phyloP scores from a whole-genome alignment of 345 rosid species.

The Odontarrhena argentea region DNA sequence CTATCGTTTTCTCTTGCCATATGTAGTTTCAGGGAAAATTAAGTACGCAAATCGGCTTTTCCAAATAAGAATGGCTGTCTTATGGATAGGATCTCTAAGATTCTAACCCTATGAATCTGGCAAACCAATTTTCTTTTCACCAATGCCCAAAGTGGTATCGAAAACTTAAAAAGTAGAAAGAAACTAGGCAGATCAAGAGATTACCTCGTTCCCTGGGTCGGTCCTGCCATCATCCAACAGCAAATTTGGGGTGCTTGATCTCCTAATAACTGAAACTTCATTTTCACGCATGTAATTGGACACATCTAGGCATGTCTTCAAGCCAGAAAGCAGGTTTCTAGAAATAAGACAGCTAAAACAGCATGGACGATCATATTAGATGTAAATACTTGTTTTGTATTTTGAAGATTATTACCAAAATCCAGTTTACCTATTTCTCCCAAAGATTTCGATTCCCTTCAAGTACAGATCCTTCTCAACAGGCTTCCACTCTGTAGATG shows the following conservation, averaged over 20 bases:
- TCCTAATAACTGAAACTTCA: conserved; percentile 59
- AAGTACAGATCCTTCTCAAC: conserved; percentile 86
- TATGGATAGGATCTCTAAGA: conserved; percentile 12
- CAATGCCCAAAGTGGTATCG: background rate
- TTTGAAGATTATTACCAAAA: conserved; percentile 28
- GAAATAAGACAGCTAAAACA: conserved; percentile 92
- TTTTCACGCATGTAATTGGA: conserved; percentile 77
- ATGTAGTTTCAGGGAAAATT: conserved; percentile 10
- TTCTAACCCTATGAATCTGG: conserved; percentile 1
- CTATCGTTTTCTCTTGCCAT: conserved; percentile 19
- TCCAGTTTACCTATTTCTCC: conserved; percentile 81
- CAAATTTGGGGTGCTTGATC: conserved; percentile 61
- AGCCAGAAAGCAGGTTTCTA: conserved; percentile 92
- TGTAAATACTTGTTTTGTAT: conserved; percentile 21
- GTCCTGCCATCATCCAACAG: conserved; percentile 63
- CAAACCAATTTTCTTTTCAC: conserved; percentile 21
- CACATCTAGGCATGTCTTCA: conserved; percentile 93
- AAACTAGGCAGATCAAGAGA: conserved; percentile 27
- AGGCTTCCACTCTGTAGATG: conserved; percentile 72
- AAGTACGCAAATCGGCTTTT: background rate
- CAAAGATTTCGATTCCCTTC: conserved; percentile 97
- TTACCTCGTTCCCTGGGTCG: conserved; percentile 60
- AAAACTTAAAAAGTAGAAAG: conserved; percentile 6
- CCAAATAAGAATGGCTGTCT: conserved; percentile 10
- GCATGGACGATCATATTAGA: conserved; percentile 13